Base-by-base conservation (phyloP, 768 basidiomycete species). In the Lactifluus hygrophoroides region DNA sequence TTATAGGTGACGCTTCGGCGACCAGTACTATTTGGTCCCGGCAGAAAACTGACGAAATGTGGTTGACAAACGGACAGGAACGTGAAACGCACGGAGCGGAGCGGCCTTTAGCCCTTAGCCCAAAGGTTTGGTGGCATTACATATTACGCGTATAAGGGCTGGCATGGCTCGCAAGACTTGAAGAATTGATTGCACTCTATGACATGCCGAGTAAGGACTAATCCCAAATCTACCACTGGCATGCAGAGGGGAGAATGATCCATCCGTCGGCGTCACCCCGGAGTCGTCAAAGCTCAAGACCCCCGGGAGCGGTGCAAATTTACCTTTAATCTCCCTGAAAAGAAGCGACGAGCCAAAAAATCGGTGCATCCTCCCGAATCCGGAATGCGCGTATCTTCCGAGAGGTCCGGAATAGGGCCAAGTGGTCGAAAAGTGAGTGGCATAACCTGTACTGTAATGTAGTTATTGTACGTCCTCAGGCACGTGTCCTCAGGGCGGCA, bases 21-120 rank as follows among this genome's bases (percentile, higher is more conserved):
- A 60, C 59, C 59, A 60, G 59, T 60, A 60, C 59, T 60, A 60
- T 60, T 60, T 60, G 49, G 59, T 60, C 42, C 59, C 59, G 59
- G 58, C 54, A 60, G 49, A 32, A 23, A 34, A 45, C 27, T 55
- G 54, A 60, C 58, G 35, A 55, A 23, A 25, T 28, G 47, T 35
- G 53, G 21, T 54, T 54, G 53, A 54, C 53, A 54, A 51, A 50
- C 37, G 48, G 35, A 34, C 35, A 21, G 35, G 50, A 48, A 55
- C 35, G 13, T 60, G 59, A 60, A 60, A 56, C 59, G 54, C 40
- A 51, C 54, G 54, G 59, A 60, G 28, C 59, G 53, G 59, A 56
- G 50, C 59, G 59, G 58, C 48, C 11, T 56, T 51, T 60, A 46
- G 27, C n/a, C 10, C 1, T 45, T 25, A 44, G 48, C n/a, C n/a